Percentiles rank a stretch among this genome's conserved stretches.
phyloP scores from a whole-genome alignment of 148 eudicot species.

The Rhododendron simsii region DNA sequence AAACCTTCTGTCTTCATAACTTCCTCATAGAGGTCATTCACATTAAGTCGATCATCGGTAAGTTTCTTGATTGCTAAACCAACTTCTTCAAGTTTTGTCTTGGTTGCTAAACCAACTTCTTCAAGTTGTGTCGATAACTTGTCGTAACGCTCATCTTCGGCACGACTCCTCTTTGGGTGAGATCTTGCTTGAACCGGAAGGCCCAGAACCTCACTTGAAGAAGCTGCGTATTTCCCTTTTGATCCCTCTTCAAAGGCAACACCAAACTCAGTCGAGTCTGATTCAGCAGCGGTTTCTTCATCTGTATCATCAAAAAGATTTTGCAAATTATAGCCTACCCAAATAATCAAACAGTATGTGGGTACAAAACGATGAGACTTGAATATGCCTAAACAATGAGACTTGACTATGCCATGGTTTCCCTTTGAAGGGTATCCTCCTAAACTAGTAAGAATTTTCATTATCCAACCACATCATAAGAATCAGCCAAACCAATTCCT shows the following conservation, averaged over 20 bases:
- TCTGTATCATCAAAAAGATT: neutral
- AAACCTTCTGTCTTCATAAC: too few relatives aligned
- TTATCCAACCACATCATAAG: neutral
- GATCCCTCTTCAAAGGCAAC: neutral
- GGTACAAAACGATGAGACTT: conserved; percentile 9
- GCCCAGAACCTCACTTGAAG: neutral
- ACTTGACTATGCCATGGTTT: neutral
- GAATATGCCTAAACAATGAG: conserved; percentile 21
- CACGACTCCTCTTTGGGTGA: neutral
- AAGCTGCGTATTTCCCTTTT: neutral
- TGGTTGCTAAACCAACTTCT: neutral
- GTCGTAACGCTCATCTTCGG: neutral
- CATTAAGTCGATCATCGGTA: too few relatives aligned
- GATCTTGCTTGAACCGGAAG: neutral
- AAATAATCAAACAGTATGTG: conserved; percentile 19
- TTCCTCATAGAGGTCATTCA: too few relatives aligned
- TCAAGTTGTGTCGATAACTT: neutral
- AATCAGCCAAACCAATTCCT: conserved; percentile 17
- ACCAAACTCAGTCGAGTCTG: neutral
- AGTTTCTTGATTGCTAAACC: neutral
- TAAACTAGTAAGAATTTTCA: too few relatives aligned
- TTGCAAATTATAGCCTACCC: conserved; percentile 15
- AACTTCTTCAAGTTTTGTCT: neutral
- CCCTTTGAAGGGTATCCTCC: too few relatives aligned
- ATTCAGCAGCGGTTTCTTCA: neutral